Evolutionary conservation across 441 rosid genomes (phyloP), one percentile per base, ranked within the genome.

Genomic region (Breynia disticha): DNA sequence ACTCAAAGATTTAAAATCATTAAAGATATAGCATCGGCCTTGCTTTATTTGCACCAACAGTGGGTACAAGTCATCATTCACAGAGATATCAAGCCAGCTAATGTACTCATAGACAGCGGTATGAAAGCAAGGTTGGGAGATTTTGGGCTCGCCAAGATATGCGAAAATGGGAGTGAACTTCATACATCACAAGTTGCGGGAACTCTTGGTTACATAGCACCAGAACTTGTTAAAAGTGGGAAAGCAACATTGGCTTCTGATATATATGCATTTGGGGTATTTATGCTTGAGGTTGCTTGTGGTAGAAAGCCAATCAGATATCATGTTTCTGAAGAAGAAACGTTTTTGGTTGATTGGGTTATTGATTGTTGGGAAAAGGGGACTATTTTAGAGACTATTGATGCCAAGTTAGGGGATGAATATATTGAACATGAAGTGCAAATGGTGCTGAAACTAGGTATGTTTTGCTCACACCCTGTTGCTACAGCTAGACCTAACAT

Each of bases 191-290:
- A 10, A 24, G 50, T 74, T 21, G 69, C 67, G 1, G 79, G 81
- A 22, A 77, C 78, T 0, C 28, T 70, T 15, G 77, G 71, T 4
- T 76, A 72, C 37, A 21, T 77, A n/a, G 79, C 79, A 11, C 80
- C 75, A 1, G 86, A 84, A 66, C 70, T 84, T 13, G 46, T 72
- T 0, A 56, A 63, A 41, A 72, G 69, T 0, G 93, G 86, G 4
- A 81, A 59, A 68, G 73, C 84, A 20, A 76, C 76, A 2, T 83
- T 63, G 47, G 72, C 90, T 5, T 83, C 83, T 21, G 95, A 86
- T 16, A 75, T 28, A 28, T 28, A 28, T 9, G 35, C 32, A 2
- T 28, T 28, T 9, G 35, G 35, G 35, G 0, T 68, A 6, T 76
- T 83, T 16, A 54, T 86, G 73, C 90, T 50, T 1, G 95, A 82